Evolutionary conservation across 768 basidiomycete genomes (phyloP), one percentile per base, ranked within the genome.

Genomic region (Suillus variegatus): DNA sequence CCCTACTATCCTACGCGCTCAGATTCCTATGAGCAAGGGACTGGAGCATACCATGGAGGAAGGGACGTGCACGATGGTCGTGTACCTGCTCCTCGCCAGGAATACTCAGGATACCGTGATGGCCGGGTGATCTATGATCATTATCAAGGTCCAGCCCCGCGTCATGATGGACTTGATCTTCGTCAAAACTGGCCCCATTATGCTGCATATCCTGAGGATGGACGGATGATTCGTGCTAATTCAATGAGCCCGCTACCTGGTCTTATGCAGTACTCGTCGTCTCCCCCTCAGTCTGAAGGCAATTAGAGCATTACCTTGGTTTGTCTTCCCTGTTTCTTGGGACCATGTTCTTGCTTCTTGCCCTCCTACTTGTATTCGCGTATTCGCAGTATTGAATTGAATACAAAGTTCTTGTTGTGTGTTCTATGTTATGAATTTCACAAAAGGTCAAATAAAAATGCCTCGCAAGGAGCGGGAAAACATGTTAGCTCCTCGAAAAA

Each of bases 341-440:
- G 5, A 46, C 44, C 44, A 46, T 46, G 44, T 46, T 46, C 44
- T 46, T 46, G 43, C 43, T 44, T 44, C 1, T 44, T 44, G 44
- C 44, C 44, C 44, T 46, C 44, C 44, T 47, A 47, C 46, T 47
- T 46, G 44, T 46, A 46, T n/a, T 46, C 20, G 20, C 20, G 20
- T 46, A 46, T 46, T 46, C 20, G 44, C n/a, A 46, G 44, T 10
- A 46, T 46, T 47, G 46, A 47, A 47, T 47, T 47, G 46, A 47
- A 47, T 47, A 47, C n/a, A 47, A 47, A 47, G 46, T 47, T 47
- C 46, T 12, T 47, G 46, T 47, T 47, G 46, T 47, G 46, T 47
- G 46, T 47, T 47, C 46, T 47, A 47, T 47, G 46, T 47, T 47
- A 47, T 47, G 46, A 47, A 47, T 47, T 47, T 47, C 46, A 47